These are phyloP conservation scores for Sclerotinia minor DNA, from an alignment of 2,329 filamentous ascomycete species.

Conservation along the genomic window DNA sequence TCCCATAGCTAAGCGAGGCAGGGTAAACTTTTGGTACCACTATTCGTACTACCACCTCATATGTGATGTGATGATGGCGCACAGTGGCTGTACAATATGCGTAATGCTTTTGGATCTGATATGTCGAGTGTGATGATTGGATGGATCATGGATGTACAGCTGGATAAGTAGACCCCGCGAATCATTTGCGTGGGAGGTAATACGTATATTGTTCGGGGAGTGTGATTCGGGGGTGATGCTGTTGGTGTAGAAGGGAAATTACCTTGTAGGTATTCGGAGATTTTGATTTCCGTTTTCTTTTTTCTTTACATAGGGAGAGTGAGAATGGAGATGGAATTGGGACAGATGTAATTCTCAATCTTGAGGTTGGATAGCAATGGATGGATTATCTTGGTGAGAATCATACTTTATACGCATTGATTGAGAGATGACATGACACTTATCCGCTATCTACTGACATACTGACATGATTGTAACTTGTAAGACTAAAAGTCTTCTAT, in stretches of 20 bases:
- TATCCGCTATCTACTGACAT: neutral
- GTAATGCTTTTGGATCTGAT: neutral
- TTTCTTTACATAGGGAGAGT: neutral
- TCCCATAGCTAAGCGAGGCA: slow-evolving; percentile 3
- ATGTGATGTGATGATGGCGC: too few species aligned
- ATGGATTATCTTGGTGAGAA: neutral
- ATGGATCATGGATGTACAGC: neutral
- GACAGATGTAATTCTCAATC: too few species aligned
- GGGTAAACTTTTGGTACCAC: neutral
- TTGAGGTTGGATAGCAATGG: neutral
- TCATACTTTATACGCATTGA: neutral
- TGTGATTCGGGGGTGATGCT: too few species aligned
- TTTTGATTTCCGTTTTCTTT: neutral
- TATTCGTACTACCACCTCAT: too few species aligned
- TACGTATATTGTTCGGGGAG: too few species aligned
- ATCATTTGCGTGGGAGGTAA: neutral
- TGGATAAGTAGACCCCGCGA: neutral
- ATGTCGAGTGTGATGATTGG: neutral
- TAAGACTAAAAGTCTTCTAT: neutral
- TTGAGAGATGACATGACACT: neutral
- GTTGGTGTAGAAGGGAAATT: too few species aligned
- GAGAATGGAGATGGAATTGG: too few species aligned
- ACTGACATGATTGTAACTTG: neutral
- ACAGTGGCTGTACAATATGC: slow-evolving; percentile 3
- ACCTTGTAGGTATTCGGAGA: neutral